Evolutionary conservation across 805 yeast species (phyloP), one percentile per base, ranked within the genome.

Genomic region (Komagataella populi): DNA sequence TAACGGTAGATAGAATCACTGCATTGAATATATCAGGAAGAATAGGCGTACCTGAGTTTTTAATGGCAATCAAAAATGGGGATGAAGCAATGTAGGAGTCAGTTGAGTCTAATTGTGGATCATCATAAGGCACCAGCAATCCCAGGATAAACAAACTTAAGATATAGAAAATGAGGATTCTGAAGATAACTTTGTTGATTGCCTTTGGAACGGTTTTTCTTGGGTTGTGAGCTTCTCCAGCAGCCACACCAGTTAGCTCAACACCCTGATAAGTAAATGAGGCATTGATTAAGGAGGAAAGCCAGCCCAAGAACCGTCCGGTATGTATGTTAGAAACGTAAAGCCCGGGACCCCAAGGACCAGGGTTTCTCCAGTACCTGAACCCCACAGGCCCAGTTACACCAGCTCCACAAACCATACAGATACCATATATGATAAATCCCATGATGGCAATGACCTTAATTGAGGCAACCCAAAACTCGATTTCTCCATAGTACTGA

Each of bases 211-310:
- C 82, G 23, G 86, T 69, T 55, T 77, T 80, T 64, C 82, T 70
- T 52, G 89, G 88, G 62, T 81, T 80, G 23, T 72, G 72, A 50
- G 83, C 73, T 66, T 84, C 91, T 66, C 89, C 88, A 39, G 86
- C 84, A 3, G 87, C 72, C 51, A 84, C 72, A 65, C 89, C 90
- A 20, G 82, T 80, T 62, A 83, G 70, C 64, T 84, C 91, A 50
- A 84, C 81, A 65, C 90, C 90, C 68, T 83, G 89, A 64, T 76
- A 84, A 23, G 90, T 84, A 70, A 84, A 84, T n/a, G 86, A 84
- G 44, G 90, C 87, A 53, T 77, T 77, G 55, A 84, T 74, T 58
- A 84, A 70, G 6, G 88, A 81, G 8, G 80, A 70, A 51, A 83
- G 74, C 83, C 84, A 82, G 50, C 87, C 87, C 48, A 81, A 66